Evolutionary conservation across 1,139 yeast genomes (phyloP).

Genomic region (Pichia sp.): DNA sequence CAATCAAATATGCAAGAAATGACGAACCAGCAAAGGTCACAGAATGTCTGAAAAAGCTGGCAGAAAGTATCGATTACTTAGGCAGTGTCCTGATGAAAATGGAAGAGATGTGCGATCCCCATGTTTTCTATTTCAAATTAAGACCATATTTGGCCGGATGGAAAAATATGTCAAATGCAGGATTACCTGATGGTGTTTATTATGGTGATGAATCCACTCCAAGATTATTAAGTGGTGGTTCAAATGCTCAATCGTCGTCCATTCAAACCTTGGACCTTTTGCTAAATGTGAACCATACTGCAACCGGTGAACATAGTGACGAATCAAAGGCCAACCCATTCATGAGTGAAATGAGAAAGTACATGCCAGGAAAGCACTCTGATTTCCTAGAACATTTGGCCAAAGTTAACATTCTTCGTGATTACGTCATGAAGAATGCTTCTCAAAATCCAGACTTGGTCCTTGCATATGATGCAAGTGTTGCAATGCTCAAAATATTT

Average conservation of each 20-base stretch:
- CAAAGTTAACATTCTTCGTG: constrained; percentile 50
- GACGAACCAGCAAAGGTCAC: constrained; percentile 33
- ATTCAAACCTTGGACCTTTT: constrained; percentile 80
- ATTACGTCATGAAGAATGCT: constrained; percentile 43
- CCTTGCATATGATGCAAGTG: constrained; percentile 78
- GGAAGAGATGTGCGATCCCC: constrained; percentile 96
- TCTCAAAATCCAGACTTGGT: constrained; percentile 45
- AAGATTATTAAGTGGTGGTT: constrained; percentile 75
- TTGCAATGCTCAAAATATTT: constrained; percentile 82
- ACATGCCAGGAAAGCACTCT: constrained; percentile 86
- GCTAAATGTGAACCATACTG: constrained; percentile 66
- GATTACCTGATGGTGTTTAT: constrained; percentile 63
- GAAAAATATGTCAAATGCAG: constrained; percentile 86
- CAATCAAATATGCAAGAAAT: constrained; percentile 49
- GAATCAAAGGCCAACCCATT: constrained; percentile 41
- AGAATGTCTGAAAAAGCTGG: constrained; percentile 48
- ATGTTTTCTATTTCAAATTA: constrained; percentile 74
- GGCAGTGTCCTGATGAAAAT: constrained; percentile 72
- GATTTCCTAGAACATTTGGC: constrained; percentile 58
- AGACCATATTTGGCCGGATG: constrained; percentile 93
- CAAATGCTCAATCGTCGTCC: constrained; percentile 87
- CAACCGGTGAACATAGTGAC: constrained; percentile 50
- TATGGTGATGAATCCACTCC: constrained; percentile 62
- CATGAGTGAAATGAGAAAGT: constrained; percentile 73
- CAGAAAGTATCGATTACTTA: constrained; percentile 66